Percentiles rank a stretch among this genome's conserved stretches.
phyloP scores from a whole-genome alignment of 2,329 filamentous ascomycete genomes.

The Epichloe festucae region DNA sequence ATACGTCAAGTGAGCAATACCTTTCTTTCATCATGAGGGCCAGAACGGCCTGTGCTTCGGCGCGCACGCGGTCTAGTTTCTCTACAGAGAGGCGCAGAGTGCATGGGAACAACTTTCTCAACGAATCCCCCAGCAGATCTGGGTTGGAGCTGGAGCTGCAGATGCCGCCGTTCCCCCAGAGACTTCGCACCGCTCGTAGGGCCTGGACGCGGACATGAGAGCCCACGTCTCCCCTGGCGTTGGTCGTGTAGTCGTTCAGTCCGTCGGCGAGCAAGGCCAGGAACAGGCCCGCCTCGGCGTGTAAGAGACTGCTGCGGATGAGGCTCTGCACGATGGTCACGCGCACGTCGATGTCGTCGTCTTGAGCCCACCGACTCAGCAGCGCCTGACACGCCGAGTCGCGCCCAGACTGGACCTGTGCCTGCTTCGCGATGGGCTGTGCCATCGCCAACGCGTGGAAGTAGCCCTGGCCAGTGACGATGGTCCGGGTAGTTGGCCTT shows the following conservation, averaged over 20 bases:
- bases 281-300: slow-evolving; percentile 27
- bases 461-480: slow-evolving; percentile 33
- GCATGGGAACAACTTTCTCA: slow-evolving; percentile 31
- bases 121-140: slow-evolving; percentile 15
- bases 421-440: slow-evolving; percentile 25
- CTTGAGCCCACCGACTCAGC: slow-evolving; percentile 37
- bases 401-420: slow-evolving; percentile 4
- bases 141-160: slow-evolving; percentile 7
- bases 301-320: slow-evolving; percentile 31
- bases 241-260: slow-evolving; percentile 83
- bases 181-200: slow-evolving; percentile 57
- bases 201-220: slow-evolving; percentile 75
- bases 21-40: slow-evolving; percentile 28
- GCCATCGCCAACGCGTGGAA: slow-evolving; percentile 40
- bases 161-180: slow-evolving; percentile 31
- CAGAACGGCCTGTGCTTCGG: slow-evolving; percentile 46
- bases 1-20: slow-evolving; percentile 22
- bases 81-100: slow-evolving; percentile 65
- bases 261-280: slow-evolving; percentile 38
- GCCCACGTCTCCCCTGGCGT: slow-evolving; percentile 78
- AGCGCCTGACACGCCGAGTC: slow-evolving; percentile 32
- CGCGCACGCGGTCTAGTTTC: slow-evolving; percentile 77
- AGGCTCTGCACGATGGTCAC: slow-evolving; percentile 44
- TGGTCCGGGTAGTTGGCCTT: slow-evolving; percentile 20
- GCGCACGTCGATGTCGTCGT: slow-evolving; percentile 37